Percentiles rank a stretch among this genome's conserved stretches.
phyloP scores from a whole-genome alignment of 177 flowering plant genomes.

The Vitis hybrid region DNA sequence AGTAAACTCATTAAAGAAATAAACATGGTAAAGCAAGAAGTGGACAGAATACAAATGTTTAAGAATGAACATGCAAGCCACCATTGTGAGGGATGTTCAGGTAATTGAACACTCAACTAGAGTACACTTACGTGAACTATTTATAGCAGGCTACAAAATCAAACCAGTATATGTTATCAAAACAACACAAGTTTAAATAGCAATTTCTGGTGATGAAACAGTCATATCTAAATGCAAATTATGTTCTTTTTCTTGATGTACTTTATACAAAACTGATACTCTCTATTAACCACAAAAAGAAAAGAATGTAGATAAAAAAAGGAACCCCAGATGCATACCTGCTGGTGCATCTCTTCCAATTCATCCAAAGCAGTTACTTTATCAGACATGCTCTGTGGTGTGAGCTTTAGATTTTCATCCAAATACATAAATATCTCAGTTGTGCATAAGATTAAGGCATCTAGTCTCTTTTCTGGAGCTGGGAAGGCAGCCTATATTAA shows the following conservation, averaged over 20 bases:
- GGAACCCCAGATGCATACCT: slow-evolving; percentile 35
- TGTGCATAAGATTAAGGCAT: slow-evolving; percentile 76
- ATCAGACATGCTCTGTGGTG: slow-evolving; percentile 76
- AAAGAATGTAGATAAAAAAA: slow-evolving; percentile 3
- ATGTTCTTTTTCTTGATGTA: neutral
- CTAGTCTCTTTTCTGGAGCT: slow-evolving; percentile 79
- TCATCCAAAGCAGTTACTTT: slow-evolving; percentile 83
- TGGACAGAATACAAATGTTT: no score
- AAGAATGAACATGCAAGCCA: no score
- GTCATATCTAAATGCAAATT: neutral
- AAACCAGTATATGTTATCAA: no score
- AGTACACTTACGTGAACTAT: no score
- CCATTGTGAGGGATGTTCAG: no score
- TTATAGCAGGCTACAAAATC: no score
- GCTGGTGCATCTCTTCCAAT: slow-evolving; percentile 81
- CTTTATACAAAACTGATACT: neutral
- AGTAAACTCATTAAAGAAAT: no score
- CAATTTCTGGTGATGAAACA: no score
- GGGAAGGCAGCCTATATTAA: slow-evolving; percentile 81
- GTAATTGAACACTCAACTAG: no score
- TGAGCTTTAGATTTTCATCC: slow-evolving; percentile 88
- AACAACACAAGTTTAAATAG: no score
- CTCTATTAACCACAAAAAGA: neutral
- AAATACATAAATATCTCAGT: slow-evolving; percentile 72
- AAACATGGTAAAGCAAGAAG: no score